A percentile compares a stretch with the other conserved stretches of the same genome.
Evolutionary conservation across 2,329 filamentous ascomycete genomes (phyloP).

Genomic region (Sclerotiophoma versabilis): DNA sequence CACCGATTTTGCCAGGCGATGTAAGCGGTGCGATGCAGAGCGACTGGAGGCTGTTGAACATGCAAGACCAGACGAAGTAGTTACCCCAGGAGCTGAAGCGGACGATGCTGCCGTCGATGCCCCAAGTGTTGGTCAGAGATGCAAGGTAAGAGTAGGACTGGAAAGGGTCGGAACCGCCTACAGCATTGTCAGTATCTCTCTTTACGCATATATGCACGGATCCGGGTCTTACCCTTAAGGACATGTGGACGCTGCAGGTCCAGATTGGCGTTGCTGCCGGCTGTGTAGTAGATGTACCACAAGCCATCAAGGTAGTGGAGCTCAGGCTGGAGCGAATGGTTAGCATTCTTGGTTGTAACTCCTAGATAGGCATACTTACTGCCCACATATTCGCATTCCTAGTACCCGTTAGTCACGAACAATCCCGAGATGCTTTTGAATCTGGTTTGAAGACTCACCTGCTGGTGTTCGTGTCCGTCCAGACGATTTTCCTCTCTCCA

Average conservation of each 20-base stretch:
- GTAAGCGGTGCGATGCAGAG: constrained; percentile 53
- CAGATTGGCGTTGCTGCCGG: constrained; percentile 55
- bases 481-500: constrained; percentile 60
- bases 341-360: background rate
- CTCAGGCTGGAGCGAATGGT: constrained; percentile 50
- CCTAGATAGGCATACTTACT: constrained; percentile 7
- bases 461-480: constrained; percentile 55
- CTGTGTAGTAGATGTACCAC: constrained; percentile 67
- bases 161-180: constrained; percentile 61
- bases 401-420: background rate
- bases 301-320: constrained; percentile 57
- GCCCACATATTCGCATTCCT: constrained; percentile 62
- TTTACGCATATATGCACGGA: too few relatives aligned
- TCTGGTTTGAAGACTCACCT: constrained; percentile 10
- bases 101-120: constrained; percentile 62
- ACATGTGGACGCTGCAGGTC: constrained; percentile 61
- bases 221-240: constrained; percentile 52
- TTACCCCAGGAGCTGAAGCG: constrained; percentile 56
- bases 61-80: constrained; percentile 65
- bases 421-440: constrained; percentile 46
- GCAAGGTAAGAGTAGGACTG: constrained; percentile 60
- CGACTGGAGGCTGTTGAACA: constrained; percentile 54
- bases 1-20: constrained; percentile 54
- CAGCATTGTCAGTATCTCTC: background rate
- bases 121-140: constrained; percentile 54